Evolutionary conservation across 2,329 filamentous ascomycete genomes (phyloP).

Genomic region (Fusarium torreyae): DNA sequence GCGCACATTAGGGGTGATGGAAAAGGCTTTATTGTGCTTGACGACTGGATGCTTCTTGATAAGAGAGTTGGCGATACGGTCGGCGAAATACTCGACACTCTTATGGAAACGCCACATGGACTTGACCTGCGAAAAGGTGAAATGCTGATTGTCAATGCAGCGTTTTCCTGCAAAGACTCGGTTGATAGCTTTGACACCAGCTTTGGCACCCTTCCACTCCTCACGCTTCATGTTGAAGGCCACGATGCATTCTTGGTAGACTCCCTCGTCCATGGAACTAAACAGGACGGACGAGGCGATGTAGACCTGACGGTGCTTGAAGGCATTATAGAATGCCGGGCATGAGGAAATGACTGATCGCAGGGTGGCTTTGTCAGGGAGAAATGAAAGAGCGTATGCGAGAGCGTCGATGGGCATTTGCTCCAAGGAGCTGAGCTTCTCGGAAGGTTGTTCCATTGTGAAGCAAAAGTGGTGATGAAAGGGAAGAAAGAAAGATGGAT

Average conservation of each 20-base stretch:
- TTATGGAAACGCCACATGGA: conserved; percentile 20
- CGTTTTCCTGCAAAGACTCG: conserved; percentile 4
- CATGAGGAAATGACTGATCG: conserved; percentile 3
- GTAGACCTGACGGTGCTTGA: background rate
- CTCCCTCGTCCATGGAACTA: conserved; percentile 22
- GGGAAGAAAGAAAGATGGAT: background rate
- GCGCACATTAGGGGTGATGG: conserved; percentile 4
- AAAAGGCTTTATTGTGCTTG: background rate
- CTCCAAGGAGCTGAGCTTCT: background rate
- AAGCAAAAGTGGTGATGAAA: background rate
- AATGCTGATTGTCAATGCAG: background rate
- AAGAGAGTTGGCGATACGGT: background rate
- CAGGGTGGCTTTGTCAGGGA: conserved; percentile 8
- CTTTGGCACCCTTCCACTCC: conserved; percentile 11
- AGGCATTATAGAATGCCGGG: conserved; percentile 12
- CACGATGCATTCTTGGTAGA: conserved; percentile 13
- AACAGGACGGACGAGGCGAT: conserved; percentile 24
- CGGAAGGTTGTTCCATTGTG: conserved; percentile 5
- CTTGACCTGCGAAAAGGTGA: conserved; percentile 7
- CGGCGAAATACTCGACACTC: conserved; percentile 14
- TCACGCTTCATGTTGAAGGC: conserved; percentile 3
- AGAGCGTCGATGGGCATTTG: conserved; percentile 9
- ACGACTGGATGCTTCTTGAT: background rate
- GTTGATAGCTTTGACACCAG: conserved; percentile 2
- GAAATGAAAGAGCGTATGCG: conserved; percentile 17